phyloP scores from a whole-genome alignment of 1,284 basidiomycete species.

The Ustilago crameri region DNA sequence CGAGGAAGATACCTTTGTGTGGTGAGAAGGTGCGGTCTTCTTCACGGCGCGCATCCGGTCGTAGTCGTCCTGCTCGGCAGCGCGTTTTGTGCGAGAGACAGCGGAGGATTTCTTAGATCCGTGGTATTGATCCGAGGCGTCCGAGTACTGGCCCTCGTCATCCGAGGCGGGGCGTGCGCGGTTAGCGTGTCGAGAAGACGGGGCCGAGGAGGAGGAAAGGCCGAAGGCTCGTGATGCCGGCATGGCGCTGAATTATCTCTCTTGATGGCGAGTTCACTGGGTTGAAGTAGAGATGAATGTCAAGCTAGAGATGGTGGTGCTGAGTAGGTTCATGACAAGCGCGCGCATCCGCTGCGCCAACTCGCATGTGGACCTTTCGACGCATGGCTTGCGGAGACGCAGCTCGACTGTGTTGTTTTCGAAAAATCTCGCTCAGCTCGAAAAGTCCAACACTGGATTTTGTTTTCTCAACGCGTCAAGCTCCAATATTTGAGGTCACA shows the following conservation, averaged over 20 bases:
- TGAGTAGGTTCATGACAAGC: neutral
- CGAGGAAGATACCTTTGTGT: neutral
- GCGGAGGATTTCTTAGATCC: constrained; percentile 21
- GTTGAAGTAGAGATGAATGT: neutral
- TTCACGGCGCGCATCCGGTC: constrained; percentile 16
- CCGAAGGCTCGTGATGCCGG: constrained; percentile 33
- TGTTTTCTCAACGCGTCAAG: no score
- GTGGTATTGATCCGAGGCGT: constrained; percentile 24
- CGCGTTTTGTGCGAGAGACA: constrained; percentile 1
- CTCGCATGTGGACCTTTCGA: no score
- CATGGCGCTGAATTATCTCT: constrained; percentile 15
- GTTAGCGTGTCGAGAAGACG: constrained; percentile 27
- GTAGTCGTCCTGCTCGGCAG: constrained; percentile 12
- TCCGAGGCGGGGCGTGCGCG: constrained; percentile 19
- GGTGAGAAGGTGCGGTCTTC: constrained; percentile 8
- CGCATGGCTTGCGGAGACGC: no score
- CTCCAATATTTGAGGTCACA: no score
- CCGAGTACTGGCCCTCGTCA: constrained; percentile 29
- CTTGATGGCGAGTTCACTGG: neutral
- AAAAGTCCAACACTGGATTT: no score
- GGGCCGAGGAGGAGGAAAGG: constrained; percentile 31
- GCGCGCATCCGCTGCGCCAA: no score
- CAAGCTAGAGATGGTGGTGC: constrained; percentile 14
- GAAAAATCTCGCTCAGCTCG: no score
- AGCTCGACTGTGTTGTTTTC: no score